Evolutionary conservation across 1,284 basidiomycete genomes (phyloP).

Genomic region (Rhodotorula sp.): DNA sequence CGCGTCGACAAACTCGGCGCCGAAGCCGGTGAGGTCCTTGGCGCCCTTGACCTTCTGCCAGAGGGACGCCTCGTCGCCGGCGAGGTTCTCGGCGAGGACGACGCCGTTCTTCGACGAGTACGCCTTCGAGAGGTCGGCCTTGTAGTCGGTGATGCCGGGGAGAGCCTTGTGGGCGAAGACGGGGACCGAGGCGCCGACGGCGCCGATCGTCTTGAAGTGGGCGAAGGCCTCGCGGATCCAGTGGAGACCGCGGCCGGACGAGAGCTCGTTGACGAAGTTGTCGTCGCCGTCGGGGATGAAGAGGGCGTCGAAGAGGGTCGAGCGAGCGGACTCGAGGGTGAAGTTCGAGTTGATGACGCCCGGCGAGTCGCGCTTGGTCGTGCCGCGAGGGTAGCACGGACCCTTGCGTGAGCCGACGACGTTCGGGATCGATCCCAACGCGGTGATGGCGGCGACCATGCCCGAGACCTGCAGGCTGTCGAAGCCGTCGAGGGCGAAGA

Average conservation of each 20-base stretch:
- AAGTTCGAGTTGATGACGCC: constrained; percentile 59
- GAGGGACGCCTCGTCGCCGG: constrained; percentile 26
- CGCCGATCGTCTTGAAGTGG: constrained; percentile 33
- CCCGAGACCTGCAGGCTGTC: constrained; percentile 60
- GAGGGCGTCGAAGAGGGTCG: constrained; percentile 74
- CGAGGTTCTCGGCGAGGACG: constrained; percentile 42
- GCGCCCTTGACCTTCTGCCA: constrained; percentile 40
- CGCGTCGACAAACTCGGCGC: constrained; percentile 39
- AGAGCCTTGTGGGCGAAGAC: constrained; percentile 41
- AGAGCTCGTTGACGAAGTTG: constrained; percentile 37
- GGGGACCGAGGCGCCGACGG: constrained; percentile 37
- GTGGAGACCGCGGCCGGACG: constrained; percentile 40
- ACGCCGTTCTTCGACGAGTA: constrained; percentile 41
- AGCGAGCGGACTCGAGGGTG: constrained; percentile 62
- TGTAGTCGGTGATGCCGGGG: constrained; percentile 38
- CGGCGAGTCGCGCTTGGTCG: constrained; percentile 41
- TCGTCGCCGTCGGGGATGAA: constrained; percentile 54
- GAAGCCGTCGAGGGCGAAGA: constrained; percentile 72
- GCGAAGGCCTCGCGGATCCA: constrained; percentile 34
- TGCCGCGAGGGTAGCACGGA: constrained; percentile 48
- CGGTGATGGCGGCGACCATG: constrained; percentile 58
- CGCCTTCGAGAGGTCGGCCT: constrained; percentile 32
- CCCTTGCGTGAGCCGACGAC: constrained; percentile 68
- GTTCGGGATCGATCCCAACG: constrained; percentile 60
- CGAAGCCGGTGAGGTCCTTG: constrained; percentile 36